Percentiles rank a stretch among this genome's conserved stretches.
Conservation (phyloP, 1,139 yeast genomes). For the Hemisphaericaspora subhashii region DNA sequence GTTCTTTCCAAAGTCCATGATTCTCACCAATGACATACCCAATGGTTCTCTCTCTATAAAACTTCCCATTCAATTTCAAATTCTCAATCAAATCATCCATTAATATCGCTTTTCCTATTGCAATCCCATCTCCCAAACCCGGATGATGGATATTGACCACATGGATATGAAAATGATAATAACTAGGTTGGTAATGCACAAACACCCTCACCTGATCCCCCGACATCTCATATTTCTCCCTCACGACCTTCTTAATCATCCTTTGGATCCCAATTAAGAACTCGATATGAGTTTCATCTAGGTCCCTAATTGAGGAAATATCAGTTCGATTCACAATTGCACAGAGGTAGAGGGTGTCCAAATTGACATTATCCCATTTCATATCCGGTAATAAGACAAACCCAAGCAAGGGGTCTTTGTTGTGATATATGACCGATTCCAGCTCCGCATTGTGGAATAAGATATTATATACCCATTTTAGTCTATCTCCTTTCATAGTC, state of each 20-base stretch:
- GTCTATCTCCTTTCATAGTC: slow-evolving; percentile 71
- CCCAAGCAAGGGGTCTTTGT: slow-evolving; percentile 55
- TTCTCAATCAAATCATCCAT: slow-evolving; percentile 82
- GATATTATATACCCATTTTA: slow-evolving; percentile 91
- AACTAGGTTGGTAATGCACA: slow-evolving; percentile 93
- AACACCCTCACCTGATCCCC: slow-evolving; percentile 65
- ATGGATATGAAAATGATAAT: slow-evolving; percentile 92
- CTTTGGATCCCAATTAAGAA: slow-evolving; percentile 51
- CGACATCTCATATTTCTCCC: slow-evolving; percentile 36
- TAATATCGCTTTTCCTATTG: slow-evolving; percentile 78
- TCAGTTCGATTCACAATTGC: slow-evolving; percentile 74
- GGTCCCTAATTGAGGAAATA: slow-evolving; percentile 75
- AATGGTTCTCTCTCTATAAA: slow-evolving; percentile 39
- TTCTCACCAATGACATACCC: slow-evolving; percentile 71
- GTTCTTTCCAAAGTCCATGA: slow-evolving; percentile 70
- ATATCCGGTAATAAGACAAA: slow-evolving; percentile 72
- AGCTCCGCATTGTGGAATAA: slow-evolving; percentile 80
- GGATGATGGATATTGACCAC: slow-evolving; percentile 75
- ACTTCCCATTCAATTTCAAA: slow-evolving; percentile 50
- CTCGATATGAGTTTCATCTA: slow-evolving; percentile 55
- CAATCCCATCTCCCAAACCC: slow-evolving; percentile 70
- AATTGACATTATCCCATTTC: slow-evolving; percentile 86
- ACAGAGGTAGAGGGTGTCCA: slow-evolving; percentile 73
- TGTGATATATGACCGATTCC: slow-evolving; percentile 69
- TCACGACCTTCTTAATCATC: slow-evolving; percentile 48